A percentile compares a stretch with the other conserved stretches of the same genome.
These are phyloP conservation scores for Kluyveromyces nonfermentans DNA, from an alignment of 805 yeast species.

Conservation along the genomic window DNA sequence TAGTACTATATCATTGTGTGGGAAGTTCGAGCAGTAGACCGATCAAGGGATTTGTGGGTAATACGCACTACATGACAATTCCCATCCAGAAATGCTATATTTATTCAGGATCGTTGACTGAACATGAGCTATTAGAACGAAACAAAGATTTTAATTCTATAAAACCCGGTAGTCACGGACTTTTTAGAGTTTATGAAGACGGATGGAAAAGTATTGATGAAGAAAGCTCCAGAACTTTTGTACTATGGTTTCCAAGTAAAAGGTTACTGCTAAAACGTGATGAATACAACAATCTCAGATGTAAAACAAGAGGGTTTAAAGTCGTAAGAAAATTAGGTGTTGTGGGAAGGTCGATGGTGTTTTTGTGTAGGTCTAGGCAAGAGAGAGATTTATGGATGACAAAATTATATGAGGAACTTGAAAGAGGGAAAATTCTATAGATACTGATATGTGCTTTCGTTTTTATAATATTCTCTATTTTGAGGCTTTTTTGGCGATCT, in stretches of 20 bases:
- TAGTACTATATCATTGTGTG: conserved; percentile 47
- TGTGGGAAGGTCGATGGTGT: conserved; percentile 59
- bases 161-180: conserved; percentile 44
- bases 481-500: background rate
- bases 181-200: conserved; percentile 69
- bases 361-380: conserved; percentile 71
- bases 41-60: conserved; percentile 39
- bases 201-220: conserved; percentile 82
- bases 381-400: conserved; percentile 80
- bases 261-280: conserved; percentile 22
- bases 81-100: conserved; percentile 63
- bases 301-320: background rate
- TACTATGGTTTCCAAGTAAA: conserved; percentile 73
- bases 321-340: conserved; percentile 50
- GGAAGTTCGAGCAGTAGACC: conserved; percentile 39
- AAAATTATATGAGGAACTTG: conserved; percentile 29
- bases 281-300: background rate
- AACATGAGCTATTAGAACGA: conserved; percentile 42
- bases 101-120: conserved; percentile 60
- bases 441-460: background rate
- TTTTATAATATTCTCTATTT: background rate
- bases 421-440: conserved; percentile 18
- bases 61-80: conserved; percentile 45
- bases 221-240: conserved; percentile 66
- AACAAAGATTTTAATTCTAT: conserved; percentile 37